phyloP scores from a whole-genome alignment of 768 basidiomycete species.

The Pisolithus albus region DNA sequence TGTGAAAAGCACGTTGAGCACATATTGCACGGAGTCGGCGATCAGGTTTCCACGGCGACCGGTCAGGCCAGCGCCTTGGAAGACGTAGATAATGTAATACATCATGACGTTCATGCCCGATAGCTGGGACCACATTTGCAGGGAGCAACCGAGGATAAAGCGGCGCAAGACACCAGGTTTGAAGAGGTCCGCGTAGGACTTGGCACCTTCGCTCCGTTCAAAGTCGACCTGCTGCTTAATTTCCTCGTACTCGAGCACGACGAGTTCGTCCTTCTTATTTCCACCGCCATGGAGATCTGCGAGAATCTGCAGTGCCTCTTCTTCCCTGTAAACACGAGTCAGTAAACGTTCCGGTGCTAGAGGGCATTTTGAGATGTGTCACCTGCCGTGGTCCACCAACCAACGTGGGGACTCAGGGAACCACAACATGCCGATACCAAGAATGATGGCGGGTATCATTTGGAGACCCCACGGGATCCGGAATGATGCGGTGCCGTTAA shows the following conservation, averaged over 20 bases:
- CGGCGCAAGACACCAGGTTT: constrained; percentile 63
- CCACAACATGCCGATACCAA: constrained; percentile 57
- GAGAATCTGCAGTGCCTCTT: constrained; percentile 63
- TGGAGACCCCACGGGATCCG: constrained; percentile 78
- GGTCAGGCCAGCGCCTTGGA: constrained; percentile 71
- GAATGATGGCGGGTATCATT: constrained; percentile 68
- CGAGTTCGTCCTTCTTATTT: constrained; percentile 50
- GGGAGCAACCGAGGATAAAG: constrained; percentile 58
- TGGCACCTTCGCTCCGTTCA: constrained; percentile 65
- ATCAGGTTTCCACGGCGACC: constrained; percentile 70
- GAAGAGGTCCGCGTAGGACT: constrained; percentile 60
- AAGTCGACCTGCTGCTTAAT: constrained; percentile 50
- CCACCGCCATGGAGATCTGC: constrained; percentile 68
- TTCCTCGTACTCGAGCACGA: constrained; percentile 64
- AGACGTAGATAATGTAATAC: constrained; percentile 56
- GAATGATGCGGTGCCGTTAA: constrained; percentile 65
- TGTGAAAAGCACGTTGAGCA: constrained; percentile 35
- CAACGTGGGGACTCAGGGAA: constrained; percentile 72
- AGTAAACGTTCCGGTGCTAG: not conserved
- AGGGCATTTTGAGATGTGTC: not conserved
- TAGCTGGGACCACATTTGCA: constrained; percentile 79
- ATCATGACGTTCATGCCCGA: constrained; percentile 81
- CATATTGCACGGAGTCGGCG: constrained; percentile 59
- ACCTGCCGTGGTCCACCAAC: constrained; percentile 58
- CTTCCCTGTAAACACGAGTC: constrained; percentile 18